Evolutionary conservation across 805 yeast species (phyloP).

Genomic region (Jamesozyma spencerorum): DNA sequence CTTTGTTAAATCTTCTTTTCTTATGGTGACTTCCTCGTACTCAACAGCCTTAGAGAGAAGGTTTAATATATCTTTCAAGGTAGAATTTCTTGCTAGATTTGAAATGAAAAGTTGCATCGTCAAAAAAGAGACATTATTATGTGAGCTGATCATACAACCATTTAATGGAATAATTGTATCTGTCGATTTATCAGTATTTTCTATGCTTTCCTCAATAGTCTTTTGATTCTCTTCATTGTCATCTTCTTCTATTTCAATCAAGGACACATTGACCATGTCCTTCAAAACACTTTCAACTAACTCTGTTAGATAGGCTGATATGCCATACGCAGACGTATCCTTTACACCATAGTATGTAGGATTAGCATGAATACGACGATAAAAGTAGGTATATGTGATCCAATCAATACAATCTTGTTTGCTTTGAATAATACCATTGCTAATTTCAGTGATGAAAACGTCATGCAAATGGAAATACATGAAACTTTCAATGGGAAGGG

Average conservation of each 20-base stretch:
- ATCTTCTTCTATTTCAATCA: constrained; percentile 45
- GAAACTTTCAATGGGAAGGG: constrained; percentile 79
- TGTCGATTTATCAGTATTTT: constrained; percentile 30
- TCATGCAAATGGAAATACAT: constrained; percentile 54
- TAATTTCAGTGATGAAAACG: constrained; percentile 62
- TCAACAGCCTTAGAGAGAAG: constrained; percentile 60
- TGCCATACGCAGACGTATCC: constrained; percentile 52
- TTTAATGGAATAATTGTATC: constrained; percentile 48
- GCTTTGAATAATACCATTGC: constrained; percentile 48
- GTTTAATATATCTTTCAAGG: constrained; percentile 54
- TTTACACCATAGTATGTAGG: constrained; percentile 84
- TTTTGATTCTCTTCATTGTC: constrained; percentile 9
- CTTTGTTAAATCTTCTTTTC: constrained; percentile 47
- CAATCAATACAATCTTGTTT: constrained; percentile 87
- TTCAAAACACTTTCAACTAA: constrained; percentile 61
- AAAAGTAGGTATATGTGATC: constrained; percentile 77
- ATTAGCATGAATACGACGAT: constrained; percentile 67
- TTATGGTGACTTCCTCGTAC: constrained; percentile 55
- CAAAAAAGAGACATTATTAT: constrained; percentile 53
- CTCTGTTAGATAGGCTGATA: constrained; percentile 79
- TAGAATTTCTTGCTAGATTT: constrained; percentile 46
- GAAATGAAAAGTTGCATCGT: constrained; percentile 56
- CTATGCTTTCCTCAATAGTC: constrained; percentile 21
- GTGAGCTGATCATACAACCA: constrained; percentile 67
- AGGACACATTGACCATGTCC: constrained; percentile 50